phyloP scores from a whole-genome alignment of 768 basidiomycete genomes.

The Xerocomellus amylosporus region DNA sequence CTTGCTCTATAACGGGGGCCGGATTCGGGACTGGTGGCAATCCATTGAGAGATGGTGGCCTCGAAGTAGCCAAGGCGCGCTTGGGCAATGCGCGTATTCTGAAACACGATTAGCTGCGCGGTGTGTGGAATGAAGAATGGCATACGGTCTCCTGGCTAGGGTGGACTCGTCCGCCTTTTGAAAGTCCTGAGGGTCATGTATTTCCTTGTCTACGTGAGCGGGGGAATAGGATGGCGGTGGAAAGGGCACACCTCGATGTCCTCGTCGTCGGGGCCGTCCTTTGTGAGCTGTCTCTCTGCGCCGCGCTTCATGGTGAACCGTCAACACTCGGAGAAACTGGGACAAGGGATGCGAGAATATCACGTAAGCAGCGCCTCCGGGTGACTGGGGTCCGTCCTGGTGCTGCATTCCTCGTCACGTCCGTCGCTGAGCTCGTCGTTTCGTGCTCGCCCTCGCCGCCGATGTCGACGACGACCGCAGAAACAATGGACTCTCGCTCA shows the following conservation, averaged over 20 bases:
- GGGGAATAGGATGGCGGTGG: background rate
- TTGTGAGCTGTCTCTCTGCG: slow-evolving; percentile 69
- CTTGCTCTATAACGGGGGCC: slow-evolving; percentile 22
- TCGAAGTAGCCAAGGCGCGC: slow-evolving; percentile 32
- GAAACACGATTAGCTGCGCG: slow-evolving; percentile 9
- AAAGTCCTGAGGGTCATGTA: slow-evolving; percentile 42
- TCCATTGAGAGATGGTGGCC: slow-evolving; percentile 23
- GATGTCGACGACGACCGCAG: slow-evolving; percentile 61
- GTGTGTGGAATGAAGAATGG: slow-evolving; percentile 5
- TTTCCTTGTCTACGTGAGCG: slow-evolving; percentile 38
- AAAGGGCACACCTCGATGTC: slow-evolving; percentile 31
- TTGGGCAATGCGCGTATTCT: slow-evolving; percentile 71
- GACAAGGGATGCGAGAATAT: slow-evolving; percentile 15
- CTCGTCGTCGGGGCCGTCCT: slow-evolving; percentile 45
- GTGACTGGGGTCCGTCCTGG: slow-evolving; percentile 7
- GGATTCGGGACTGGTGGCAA: slow-evolving; percentile 20
- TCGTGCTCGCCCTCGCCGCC: slow-evolving; percentile 9
- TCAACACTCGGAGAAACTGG: background rate
- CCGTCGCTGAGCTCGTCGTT: slow-evolving; percentile 5
- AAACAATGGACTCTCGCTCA: slow-evolving; percentile 59
- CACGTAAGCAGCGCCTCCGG: slow-evolving; percentile 20
- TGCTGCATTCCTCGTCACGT: background rate
- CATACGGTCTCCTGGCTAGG: slow-evolving; percentile 58
- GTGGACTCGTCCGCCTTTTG: slow-evolving; percentile 57
- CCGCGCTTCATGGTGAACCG: slow-evolving; percentile 60